Conservation (phyloP, 148 eudicot species). For the Bassia scoparia region DNA sequence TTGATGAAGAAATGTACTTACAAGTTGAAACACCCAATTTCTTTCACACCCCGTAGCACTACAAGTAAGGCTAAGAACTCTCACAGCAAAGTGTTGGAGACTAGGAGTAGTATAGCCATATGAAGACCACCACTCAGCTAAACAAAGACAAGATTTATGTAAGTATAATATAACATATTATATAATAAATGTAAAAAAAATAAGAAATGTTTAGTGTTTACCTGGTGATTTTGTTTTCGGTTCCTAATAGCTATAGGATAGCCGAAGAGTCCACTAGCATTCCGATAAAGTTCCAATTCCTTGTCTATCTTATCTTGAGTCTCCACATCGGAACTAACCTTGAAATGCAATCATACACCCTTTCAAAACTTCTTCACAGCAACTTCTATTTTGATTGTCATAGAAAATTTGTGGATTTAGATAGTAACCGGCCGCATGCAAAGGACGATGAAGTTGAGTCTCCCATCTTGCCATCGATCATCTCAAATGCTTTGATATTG, state of each 20-base stretch:
- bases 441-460: no score
- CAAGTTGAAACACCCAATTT: neutral
- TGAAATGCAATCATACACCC: no score
- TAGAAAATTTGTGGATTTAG: no score
- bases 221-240: neutral
- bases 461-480: no score
- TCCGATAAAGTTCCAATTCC: neutral
- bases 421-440: no score
- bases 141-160: neutral
- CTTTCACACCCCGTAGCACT: neutral
- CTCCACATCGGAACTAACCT: constrained; percentile 11
- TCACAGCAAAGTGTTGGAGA: neutral
- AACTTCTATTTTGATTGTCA: no score
- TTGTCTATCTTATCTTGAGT: constrained; percentile 6
- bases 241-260: constrained; percentile 2
- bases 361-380: no score
- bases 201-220: neutral
- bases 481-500: no score
- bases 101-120: no score
- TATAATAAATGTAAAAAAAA: neutral
- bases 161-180: neutral
- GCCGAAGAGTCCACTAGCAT: constrained; percentile 5
- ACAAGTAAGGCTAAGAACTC: neutral
- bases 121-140: neutral
- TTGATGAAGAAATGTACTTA: neutral